Base-by-base conservation (phyloP, 306 rosid species). In the Canavalia ensiformis region DNA sequence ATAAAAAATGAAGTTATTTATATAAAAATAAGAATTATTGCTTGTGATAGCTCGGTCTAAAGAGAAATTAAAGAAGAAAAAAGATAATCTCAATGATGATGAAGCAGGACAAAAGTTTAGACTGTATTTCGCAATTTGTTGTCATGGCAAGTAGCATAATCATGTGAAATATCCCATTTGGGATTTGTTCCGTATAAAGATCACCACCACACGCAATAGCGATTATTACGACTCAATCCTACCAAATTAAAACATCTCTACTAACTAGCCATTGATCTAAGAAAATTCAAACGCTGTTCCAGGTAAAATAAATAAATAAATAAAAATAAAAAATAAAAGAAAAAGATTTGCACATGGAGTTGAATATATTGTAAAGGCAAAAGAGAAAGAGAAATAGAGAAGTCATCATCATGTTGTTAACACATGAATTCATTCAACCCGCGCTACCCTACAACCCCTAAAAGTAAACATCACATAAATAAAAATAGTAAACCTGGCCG, bases 111-210 rank as follows among this genome's bases (percentile, higher is more conserved):
- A 11, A 60, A 60, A 60, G 44, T 60, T 33, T 60, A 60, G 3
- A 13, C 44, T 4, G 65, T 66, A 44, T 46, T 55, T 42, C 12
- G 34, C 55, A 62, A 42, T 37, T n/a, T 60, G 59, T 51, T 55
- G 30, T 57, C 42, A 47, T 39, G 50, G 29, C 72, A 47, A 11
- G 2, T 6, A 45, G 28, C 56, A 29, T 25, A 66, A 72, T 46
- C 58, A 72, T 54, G 68, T 54, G 57, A 75, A 47, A 82, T 47
- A 60, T 81, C 51, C 55, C 45, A 30, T 18, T 18, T 18, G 3
- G 50, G 44, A 72, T 39, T 34, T 88, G 54, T 58, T 73, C 70
- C 84, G 30, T 72, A 84, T 87, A 76, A 8, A 68, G 12, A 77
- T 75, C 76, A 64, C 31, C 45, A 51, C 11, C 1, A 51, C 1